Percentiles rank a stretch among this genome's conserved stretches.
Conservation (phyloP, 306 rosid genomes). For the Trifolium pratense region DNA sequence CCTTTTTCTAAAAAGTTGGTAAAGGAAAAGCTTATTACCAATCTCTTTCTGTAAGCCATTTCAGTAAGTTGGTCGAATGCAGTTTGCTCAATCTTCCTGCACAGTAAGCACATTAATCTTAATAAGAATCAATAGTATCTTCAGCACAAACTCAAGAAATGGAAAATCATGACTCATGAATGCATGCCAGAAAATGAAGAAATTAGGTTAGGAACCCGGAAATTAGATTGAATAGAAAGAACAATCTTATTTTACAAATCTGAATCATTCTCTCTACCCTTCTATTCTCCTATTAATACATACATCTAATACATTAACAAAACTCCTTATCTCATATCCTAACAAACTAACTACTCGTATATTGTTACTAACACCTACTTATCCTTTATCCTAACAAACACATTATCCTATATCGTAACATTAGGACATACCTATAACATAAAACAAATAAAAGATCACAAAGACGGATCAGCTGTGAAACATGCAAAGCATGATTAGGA, state of each 20-base stretch:
- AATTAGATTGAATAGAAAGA: not conserved
- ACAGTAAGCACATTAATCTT: constrained; percentile 38
- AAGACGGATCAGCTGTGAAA: constrained; percentile 32
- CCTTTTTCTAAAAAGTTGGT: not conserved
- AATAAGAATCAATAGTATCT: constrained; percentile 37
- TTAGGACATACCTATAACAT: constrained; percentile 25
- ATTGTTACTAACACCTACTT: not conserved
- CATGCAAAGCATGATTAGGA: constrained; percentile 38
- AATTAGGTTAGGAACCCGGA: not conserved
- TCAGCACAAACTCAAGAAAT: constrained; percentile 23
- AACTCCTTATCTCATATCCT: constrained; percentile 1
- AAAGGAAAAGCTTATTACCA: constrained; percentile 62
- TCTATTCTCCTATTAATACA: not conserved
- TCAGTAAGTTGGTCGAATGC: constrained; percentile 87
- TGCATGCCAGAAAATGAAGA: constrained; percentile 17
- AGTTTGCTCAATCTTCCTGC: constrained; percentile 79
- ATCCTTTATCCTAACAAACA: not conserved
- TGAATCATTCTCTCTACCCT: not conserved
- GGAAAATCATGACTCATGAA: constrained; percentile 8
- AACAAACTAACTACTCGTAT: not conserved
- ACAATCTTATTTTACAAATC: not conserved
- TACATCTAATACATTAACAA: not conserved
- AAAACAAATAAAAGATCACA: constrained; percentile 13
- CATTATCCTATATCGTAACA: not conserved
- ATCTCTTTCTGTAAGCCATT: constrained; percentile 74